These are phyloP conservation scores for Colletotrichum tanaceti DNA, from an alignment of 2,329 filamentous ascomycete species.

Conservation along the genomic window DNA sequence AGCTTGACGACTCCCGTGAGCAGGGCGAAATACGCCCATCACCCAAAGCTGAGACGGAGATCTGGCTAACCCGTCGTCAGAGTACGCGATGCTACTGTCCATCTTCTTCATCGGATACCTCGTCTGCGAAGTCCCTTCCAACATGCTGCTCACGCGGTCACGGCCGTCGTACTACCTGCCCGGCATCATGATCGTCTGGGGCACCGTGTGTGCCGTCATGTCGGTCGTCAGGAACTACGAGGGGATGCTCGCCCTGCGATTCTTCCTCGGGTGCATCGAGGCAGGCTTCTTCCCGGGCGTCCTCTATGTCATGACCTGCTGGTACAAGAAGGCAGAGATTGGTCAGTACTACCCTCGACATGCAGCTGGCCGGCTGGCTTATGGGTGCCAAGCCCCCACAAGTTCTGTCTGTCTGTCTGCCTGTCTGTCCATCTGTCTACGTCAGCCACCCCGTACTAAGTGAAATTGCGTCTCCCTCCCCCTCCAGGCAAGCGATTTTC, in stretches of 20 bases:
- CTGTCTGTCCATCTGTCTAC: too few relatives aligned
- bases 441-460: conserved; percentile 12
- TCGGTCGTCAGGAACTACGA: conserved; percentile 56
- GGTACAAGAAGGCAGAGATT: conserved; percentile 62
- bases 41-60: not conserved
- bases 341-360: conserved; percentile 17
- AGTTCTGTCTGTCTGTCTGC: not conserved
- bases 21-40: not conserved
- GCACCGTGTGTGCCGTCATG: conserved; percentile 60
- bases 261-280: conserved; percentile 60
- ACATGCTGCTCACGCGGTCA: conserved; percentile 61
- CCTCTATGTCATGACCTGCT: conserved; percentile 60
- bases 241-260: conserved; percentile 58
- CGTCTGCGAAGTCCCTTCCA: conserved; percentile 63
- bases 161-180: conserved; percentile 62
- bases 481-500: conserved; percentile 64
- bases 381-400: conserved; percentile 1
- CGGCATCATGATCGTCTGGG: conserved; percentile 65
- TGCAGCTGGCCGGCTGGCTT: not conserved
- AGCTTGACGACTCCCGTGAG: conserved; percentile 51
- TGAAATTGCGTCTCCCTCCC: conserved; percentile 17
- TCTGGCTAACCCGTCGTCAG: conserved; percentile 2
- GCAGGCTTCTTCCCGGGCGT: conserved; percentile 60
- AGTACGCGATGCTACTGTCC: conserved; percentile 62
- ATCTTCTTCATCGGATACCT: conserved; percentile 67